These are phyloP conservation scores for Taphrina sp. DNA, from an alignment of 1,139 yeast species.

Conservation along the genomic window DNA sequence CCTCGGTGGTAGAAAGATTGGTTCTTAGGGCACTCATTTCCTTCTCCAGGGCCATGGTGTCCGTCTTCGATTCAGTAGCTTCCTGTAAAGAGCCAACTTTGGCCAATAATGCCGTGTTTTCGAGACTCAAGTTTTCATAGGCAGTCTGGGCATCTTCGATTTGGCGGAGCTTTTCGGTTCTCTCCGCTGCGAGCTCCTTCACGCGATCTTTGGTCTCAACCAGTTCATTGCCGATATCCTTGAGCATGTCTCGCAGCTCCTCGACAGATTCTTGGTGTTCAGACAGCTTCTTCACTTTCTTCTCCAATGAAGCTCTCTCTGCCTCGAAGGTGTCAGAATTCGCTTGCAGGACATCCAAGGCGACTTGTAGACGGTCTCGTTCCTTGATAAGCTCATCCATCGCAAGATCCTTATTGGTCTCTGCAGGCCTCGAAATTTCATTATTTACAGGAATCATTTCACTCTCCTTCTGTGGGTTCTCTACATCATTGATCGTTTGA, in stretches of 20 bases:
- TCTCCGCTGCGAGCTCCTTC: conserved; percentile 37
- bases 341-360: conserved; percentile 14
- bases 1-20: conserved; percentile 21
- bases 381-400: neutral
- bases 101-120: neutral
- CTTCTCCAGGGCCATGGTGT: neutral
- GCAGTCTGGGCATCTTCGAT: neutral
- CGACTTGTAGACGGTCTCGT: conserved; percentile 1
- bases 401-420: too few relatives aligned
- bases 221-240: conserved; percentile 70
- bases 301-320: conserved; percentile 1
- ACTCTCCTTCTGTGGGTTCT: conserved; percentile 4
- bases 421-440: conserved; percentile 24
- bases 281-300: conserved; percentile 1
- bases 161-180: neutral
- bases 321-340: conserved; percentile 15
- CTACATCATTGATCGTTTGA: neutral
- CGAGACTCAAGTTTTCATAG: neutral
- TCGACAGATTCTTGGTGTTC: conserved; percentile 53
- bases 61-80: neutral
- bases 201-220: conserved; percentile 55
- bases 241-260: conserved; percentile 65
- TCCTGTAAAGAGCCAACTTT: neutral
- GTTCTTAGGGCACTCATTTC: conserved; percentile 36
- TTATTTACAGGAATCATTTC: too few relatives aligned